Evolutionary conservation across 23 red algal species (phyloP).

Genomic region (Rhodosorus marinus): DNA sequence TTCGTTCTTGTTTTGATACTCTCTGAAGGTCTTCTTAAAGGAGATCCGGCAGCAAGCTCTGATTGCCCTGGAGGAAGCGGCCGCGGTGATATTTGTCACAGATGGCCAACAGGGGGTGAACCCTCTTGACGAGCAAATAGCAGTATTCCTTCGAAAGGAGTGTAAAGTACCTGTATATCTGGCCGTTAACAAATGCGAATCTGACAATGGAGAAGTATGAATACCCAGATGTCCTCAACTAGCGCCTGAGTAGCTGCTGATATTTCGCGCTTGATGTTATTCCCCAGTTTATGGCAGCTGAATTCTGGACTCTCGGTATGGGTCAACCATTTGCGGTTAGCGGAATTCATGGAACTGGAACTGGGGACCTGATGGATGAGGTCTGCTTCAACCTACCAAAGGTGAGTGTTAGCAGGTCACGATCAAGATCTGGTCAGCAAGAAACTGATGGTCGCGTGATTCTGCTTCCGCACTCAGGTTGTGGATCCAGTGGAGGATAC

Average conservation of each 20-base stretch:
- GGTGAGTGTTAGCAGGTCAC: too few relatives aligned
- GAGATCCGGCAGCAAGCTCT: constrained; percentile 80
- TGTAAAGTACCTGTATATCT: constrained; percentile 21
- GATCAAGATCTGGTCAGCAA: too few relatives aligned
- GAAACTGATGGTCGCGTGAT: too few relatives aligned
- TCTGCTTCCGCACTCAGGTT: too few relatives aligned
- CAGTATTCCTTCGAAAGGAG: constrained; percentile 36
- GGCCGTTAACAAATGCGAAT: constrained; percentile 97
- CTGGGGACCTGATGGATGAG: constrained; percentile 64
- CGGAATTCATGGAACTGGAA: constrained; percentile 75
- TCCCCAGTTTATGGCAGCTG: too few relatives aligned
- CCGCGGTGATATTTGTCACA: constrained; percentile 50
- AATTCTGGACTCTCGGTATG: constrained; percentile 86
- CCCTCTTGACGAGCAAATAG: constrained; percentile 72
- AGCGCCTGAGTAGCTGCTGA: too few relatives aligned
- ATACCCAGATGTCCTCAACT: too few relatives aligned
- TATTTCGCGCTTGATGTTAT: too few relatives aligned
- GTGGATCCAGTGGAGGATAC: constrained; percentile 15
- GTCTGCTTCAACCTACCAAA: too few relatives aligned
- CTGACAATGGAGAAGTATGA: constrained; percentile 15
- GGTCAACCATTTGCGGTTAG: constrained; percentile 69
- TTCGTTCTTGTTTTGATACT: too few relatives aligned
- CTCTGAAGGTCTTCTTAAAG: constrained; percentile 55
- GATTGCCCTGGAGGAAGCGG: constrained; percentile 55
- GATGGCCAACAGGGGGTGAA: constrained; percentile 66